These are phyloP conservation scores for Bothriochloa decipiens DNA, from an alignment of 176 grass and related monocot genomes.

Conservation along the genomic window DNA sequence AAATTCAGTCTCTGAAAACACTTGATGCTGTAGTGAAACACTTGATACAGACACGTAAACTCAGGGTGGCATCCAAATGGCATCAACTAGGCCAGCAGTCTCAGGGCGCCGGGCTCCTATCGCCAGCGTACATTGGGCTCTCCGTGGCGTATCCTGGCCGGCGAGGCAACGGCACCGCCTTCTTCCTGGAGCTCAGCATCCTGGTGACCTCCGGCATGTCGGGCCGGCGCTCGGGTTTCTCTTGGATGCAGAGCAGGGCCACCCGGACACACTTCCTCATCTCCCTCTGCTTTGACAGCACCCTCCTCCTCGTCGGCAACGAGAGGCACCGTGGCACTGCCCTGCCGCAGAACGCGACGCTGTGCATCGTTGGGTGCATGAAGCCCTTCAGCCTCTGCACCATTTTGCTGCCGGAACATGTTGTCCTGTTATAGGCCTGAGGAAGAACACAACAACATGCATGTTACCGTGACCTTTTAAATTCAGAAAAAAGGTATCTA, in stretches of 20 bases:
- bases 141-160: background rate
- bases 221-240: background rate
- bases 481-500: too few relatives aligned
- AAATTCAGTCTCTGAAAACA: too few relatives aligned
- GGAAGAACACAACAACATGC: too few relatives aligned
- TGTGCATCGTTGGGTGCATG: background rate
- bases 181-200: background rate
- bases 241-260: slow-evolving; percentile 28
- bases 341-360: background rate
- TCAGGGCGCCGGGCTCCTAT: background rate
- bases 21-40: too few relatives aligned
- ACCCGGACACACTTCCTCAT: background rate
- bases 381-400: slow-evolving; percentile 6
- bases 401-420: background rate
- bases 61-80: too few relatives aligned
- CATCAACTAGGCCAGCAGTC: too few relatives aligned
- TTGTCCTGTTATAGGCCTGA: background rate
- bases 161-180: background rate
- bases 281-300: background rate
- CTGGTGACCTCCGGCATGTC: background rate
- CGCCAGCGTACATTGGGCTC: background rate
- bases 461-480: too few relatives aligned
- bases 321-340: slow-evolving; percentile 4
- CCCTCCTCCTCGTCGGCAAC: slow-evolving; percentile 9
- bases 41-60: too few relatives aligned